These are phyloP conservation scores for Cymbopogon flexuosus DNA, from an alignment of 202 grass and related monocot species.

Conservation along the genomic window DNA sequence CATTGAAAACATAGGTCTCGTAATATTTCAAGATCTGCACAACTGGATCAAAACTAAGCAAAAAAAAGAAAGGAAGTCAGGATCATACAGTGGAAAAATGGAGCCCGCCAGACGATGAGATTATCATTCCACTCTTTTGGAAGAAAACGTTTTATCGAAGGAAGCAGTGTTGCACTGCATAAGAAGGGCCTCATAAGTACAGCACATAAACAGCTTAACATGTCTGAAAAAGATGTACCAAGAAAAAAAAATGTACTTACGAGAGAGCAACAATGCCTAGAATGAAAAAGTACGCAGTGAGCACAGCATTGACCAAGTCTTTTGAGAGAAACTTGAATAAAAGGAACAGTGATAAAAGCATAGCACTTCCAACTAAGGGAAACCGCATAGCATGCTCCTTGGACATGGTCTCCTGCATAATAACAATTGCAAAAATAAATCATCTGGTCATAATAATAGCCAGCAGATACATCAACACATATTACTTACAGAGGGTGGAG, in stretches of 20 bases:
- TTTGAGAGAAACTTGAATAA: constrained; percentile 92
- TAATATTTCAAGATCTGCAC: neutral
- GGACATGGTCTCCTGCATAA: constrained; percentile 87
- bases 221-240: neutral
- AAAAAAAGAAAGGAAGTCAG: neutral
- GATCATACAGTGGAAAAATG: constrained; percentile 64
- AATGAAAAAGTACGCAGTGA: constrained; percentile 92
- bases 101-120: constrained; percentile 51
- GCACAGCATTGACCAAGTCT: constrained; percentile 75
- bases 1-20: neutral
- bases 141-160: constrained; percentile 69
- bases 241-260: constrained; percentile 34
- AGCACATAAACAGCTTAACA: neutral
- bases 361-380: constrained; percentile 87
- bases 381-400: constrained; percentile 96
- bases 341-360: constrained; percentile 90
- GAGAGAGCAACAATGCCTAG: constrained; percentile 80
- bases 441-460: neutral
- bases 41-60: neutral
- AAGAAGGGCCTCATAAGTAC: neutral
- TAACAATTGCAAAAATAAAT: constrained; percentile 13
- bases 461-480: neutral
- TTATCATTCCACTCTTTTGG: constrained; percentile 72
- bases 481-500: constrained; percentile 65
- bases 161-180: constrained; percentile 72